Percentiles rank a stretch among this genome's conserved stretches.
Evolutionary conservation across 768 basidiomycete species (phyloP).

Genomic region (Boletales sp.): DNA sequence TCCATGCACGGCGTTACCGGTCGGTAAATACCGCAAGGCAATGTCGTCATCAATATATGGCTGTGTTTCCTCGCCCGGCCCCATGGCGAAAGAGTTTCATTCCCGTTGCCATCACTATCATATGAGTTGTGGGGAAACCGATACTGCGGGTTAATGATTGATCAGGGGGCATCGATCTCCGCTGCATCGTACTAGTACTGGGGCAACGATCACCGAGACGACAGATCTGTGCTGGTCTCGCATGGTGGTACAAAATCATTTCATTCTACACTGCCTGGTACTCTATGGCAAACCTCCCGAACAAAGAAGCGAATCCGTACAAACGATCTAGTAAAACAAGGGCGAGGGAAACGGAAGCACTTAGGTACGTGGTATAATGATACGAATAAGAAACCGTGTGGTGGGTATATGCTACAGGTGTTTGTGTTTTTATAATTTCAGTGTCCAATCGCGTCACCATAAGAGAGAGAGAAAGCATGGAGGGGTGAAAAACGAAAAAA

Average conservation of each 20-base stretch:
- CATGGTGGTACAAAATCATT: conserved; percentile 9
- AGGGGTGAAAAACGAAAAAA: too few relatives aligned
- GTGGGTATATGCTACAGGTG: conserved; percentile 24
- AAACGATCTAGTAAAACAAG: neutral
- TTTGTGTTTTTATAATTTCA: conserved; percentile 9
- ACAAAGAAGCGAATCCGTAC: neutral
- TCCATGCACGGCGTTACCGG: conserved; percentile 2
- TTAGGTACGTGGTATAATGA: conserved; percentile 20
- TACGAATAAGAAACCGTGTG: conserved; percentile 15
- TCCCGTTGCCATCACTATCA: too few relatives aligned
- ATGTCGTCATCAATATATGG: conserved; percentile 13
- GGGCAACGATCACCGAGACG: neutral
- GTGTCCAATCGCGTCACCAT: conserved; percentile 4
- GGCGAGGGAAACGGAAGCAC: too few relatives aligned
- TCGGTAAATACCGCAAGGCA: neutral
- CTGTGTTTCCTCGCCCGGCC: neutral
- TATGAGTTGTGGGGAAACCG: neutral
- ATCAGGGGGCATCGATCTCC: neutral
- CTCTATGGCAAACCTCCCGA: conserved; percentile 14
- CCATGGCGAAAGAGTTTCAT: too few relatives aligned
- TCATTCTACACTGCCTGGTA: conserved; percentile 14
- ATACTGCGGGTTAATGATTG: neutral
- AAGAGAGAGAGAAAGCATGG: neutral
- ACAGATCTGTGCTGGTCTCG: conserved; percentile 3
- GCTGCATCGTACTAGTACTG: neutral